Evolutionary conservation across 2,329 filamentous ascomycete genomes (phyloP), one percentile per base, ranked within the genome.

Genomic region (Talaromyces amestolkiae): DNA sequence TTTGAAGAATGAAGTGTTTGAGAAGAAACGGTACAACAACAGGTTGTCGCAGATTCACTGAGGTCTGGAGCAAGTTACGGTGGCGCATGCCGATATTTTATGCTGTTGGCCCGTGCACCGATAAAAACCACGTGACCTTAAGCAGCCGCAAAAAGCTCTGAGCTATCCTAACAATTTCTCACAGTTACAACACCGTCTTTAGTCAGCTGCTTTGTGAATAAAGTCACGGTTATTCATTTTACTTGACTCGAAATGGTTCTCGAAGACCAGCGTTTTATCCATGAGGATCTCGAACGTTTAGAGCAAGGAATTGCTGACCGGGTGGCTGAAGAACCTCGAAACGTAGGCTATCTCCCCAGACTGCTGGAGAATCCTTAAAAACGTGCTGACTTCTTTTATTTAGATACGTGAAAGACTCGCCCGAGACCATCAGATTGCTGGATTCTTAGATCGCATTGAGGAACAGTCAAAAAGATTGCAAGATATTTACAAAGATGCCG

Each of bases 211-310:
- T 45, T 24, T 17, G 39, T 39, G 15, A 45, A 15, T 43, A 35
- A 33, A 17, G 5, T 8, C 4, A 24, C 17, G 6, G 37, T 13
- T 47, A 15, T 39, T 35, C 11, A 27, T 24, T 45, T 35, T 31
- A 17, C 35, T 11, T 10, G 24, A 39, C 41, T 53, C 71, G 78
- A 51, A 43, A 88, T 97, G 93, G 82, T 96, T 71, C 81, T 97
- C 69, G 96, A 99, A 83, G 93, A 98, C 72, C 91, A 98, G 80
- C 87, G 95, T 72, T 93, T 92, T 74, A 87, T 97, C 72, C 93
- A 97, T 73, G 95, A 99, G 86, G 95, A 99, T 80, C 83, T 99
- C 60, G 95, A 99, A 84, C 89, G 95, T 69, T 86, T 99, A 66
- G 95, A 99, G 80, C 92, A 97, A 78, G 95, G 91, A 63, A 90